Evolutionary conservation across 2,329 filamentous ascomycete genomes (phyloP).

Genomic region (Arthrobotrys sinensis): DNA sequence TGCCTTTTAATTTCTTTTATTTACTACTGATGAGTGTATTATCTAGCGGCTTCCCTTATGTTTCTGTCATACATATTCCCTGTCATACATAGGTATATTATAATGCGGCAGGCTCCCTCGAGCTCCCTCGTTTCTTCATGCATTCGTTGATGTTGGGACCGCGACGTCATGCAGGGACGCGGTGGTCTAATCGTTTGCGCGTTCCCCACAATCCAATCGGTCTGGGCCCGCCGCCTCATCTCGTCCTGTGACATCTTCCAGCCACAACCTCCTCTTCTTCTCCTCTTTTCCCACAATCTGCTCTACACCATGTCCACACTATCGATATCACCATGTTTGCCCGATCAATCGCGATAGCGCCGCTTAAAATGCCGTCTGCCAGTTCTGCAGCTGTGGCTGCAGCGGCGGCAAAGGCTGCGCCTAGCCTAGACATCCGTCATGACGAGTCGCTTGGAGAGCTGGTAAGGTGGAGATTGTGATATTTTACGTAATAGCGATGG

Average conservation of each 20-base stretch:
- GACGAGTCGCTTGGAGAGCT: slow-evolving; percentile 57
- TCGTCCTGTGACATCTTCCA: slow-evolving; percentile 32
- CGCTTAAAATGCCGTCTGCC: slow-evolving; percentile 12
- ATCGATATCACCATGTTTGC: slow-evolving; percentile 21
- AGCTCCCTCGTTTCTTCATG: not conserved
- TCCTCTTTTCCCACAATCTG: slow-evolving; percentile 9
- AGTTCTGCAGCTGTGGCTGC: slow-evolving; percentile 24
- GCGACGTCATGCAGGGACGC: slow-evolving; percentile 30
- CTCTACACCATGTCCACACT: slow-evolving; percentile 3
- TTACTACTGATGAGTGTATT: slow-evolving; percentile 2
- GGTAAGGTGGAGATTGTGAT: slow-evolving; percentile 32
- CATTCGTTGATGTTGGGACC: not conserved
- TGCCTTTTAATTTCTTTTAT: not conserved
- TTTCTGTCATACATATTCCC: slow-evolving; percentile 1
- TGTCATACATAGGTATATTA: not conserved
- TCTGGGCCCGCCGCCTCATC: slow-evolving; percentile 6
- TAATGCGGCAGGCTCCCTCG: not conserved
- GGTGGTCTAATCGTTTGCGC: slow-evolving; percentile 26
- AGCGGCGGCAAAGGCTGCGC: slow-evolving; percentile 30
- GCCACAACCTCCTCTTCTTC: slow-evolving; percentile 25
- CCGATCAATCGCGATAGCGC: slow-evolving; percentile 39
- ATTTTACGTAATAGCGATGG: slow-evolving; percentile 23
- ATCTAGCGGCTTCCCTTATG: slow-evolving; percentile 2
- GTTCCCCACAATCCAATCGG: slow-evolving; percentile 39
- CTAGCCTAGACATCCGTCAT: slow-evolving; percentile 36